Evolutionary conservation across 1,139 yeast genomes (phyloP), one percentile per base, ranked within the genome.

Genomic region (Sugiyamaella sp.): DNA sequence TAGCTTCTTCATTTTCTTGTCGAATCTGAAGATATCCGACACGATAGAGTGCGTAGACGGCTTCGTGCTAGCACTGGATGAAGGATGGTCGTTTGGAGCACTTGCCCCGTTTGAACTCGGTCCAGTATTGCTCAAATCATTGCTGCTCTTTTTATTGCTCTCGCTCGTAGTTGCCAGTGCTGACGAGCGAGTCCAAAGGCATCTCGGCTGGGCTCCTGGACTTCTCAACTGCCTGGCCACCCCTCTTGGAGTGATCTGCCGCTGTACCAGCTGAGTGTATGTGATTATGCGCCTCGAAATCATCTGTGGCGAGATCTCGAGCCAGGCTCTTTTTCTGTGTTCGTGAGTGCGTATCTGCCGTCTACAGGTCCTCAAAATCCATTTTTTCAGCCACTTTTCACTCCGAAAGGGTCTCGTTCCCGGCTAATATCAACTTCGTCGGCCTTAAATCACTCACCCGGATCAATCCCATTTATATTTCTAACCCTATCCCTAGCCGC

Each of bases 21-120:
- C 44, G 25, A 46, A 46, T 12, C 44, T 17, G 9, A 46, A 29
- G n/a, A 46, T 46, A 38, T 46, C 50, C n/a, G 44, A 24, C 19
- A 46, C 37, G 12, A 38, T 37, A 9, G 49, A 46, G n/a, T 35
- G 49, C 8, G 22, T 16, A 4, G 43, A 19, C 22, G 16, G 43
- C 21, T 39, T n/a, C 5, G 41, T 33, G 38, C 32, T 25, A 25
- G n/a, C 38, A 14, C 38, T 14, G 17, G 6, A 4, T 8, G n/a
- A 12, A n/a, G 38, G 6, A 33, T 33, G 6, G 4, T 14, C 38
- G 17, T 12, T n/a, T n/a, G n/a, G n/a, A n/a, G n/a, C 38, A 12
- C 40, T 37, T 20, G 29, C 29, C 29, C 29, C 29, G 10, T 24
- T 24, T 24, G 10, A 6, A 10, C n/a, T n/a, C n/a, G n/a, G n/a